A percentile compares a stretch with the other conserved stretches of the same genome.
Conservation (phyloP, 495 filamentous ascomycete species). For the Lepidopterella palustris region DNA sequence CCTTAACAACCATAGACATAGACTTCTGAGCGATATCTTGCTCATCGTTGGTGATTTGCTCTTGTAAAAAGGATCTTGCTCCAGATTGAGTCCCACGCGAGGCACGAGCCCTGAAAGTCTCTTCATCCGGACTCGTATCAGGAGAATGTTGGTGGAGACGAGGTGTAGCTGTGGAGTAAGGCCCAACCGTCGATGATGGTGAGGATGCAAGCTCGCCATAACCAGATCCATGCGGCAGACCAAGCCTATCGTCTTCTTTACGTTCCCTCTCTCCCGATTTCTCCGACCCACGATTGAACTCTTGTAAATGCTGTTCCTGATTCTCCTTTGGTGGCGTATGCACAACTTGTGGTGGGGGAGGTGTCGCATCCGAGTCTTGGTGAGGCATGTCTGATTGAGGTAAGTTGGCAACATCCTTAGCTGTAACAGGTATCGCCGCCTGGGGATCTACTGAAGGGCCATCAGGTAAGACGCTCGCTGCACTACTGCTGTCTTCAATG, state of each 20-base stretch:
- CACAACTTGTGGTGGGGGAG: slow-evolving; percentile 26
- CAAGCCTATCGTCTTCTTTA: slow-evolving; percentile 22
- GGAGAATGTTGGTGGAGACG: slow-evolving; percentile 41
- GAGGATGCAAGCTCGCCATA: slow-evolving; percentile 33
- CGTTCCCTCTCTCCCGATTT: slow-evolving; percentile 21
- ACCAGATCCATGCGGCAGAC: slow-evolving; percentile 9
- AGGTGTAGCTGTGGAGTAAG: slow-evolving; percentile 39
- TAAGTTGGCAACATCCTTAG: slow-evolving; percentile 22
- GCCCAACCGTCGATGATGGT: slow-evolving; percentile 39
- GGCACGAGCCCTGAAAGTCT: slow-evolving; percentile 39
- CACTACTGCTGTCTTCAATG: neutral
- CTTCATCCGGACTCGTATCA: slow-evolving; percentile 51
- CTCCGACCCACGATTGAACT: slow-evolving; percentile 27
- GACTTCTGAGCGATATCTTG: slow-evolving; percentile 35
- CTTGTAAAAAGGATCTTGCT: slow-evolving; percentile 26
- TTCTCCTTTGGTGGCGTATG: slow-evolving; percentile 36
- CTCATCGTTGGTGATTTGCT: slow-evolving; percentile 36
- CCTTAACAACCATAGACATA: slow-evolving; percentile 36
- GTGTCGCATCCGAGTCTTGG: slow-evolving; percentile 10
- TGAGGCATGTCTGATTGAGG: slow-evolving; percentile 13
- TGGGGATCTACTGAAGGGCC: slow-evolving; percentile 17
- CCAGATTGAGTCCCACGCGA: slow-evolving; percentile 32
- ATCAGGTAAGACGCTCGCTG: slow-evolving; percentile 7
- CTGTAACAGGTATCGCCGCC: slow-evolving; percentile 14
- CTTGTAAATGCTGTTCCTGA: slow-evolving; percentile 31